A percentile compares a stretch with the other conserved stretches of the same genome.
Evolutionary conservation across 306 rosid species (phyloP).

Genomic region (Vigna unguiculata): DNA sequence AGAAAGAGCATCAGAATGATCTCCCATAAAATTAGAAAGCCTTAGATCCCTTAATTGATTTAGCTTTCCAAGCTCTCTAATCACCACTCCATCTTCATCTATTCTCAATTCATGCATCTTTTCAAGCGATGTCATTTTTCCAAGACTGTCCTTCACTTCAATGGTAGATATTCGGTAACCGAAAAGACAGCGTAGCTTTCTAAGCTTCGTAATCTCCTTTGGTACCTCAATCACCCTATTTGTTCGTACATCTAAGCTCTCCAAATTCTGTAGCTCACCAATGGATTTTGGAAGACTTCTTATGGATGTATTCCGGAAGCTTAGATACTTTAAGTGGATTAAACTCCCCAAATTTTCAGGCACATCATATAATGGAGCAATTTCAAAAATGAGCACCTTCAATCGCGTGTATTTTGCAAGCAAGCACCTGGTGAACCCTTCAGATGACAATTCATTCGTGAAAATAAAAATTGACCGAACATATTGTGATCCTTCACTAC

Average conservation of each 20-base stretch:
- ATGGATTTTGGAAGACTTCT: neutral
- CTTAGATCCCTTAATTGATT: too few relatives aligned
- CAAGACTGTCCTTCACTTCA: neutral
- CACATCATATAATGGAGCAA: accelerated
- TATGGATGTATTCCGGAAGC: neutral
- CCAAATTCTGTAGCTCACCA: neutral
- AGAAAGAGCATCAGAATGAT: too few relatives aligned
- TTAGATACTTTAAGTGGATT: slow-evolving; percentile 9
- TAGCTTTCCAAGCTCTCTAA: too few relatives aligned
- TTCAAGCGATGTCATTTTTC: neutral
- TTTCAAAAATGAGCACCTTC: neutral
- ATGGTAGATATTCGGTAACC: neutral
- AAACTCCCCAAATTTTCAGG: neutral
- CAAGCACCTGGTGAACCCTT: neutral
- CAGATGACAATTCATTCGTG: too few relatives aligned
- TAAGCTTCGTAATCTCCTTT: neutral
- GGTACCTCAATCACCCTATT: accelerated
- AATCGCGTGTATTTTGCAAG: neutral
- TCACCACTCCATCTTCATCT: too few relatives aligned
- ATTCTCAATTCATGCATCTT: too few relatives aligned
- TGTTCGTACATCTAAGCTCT: neutral
- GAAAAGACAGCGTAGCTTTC: slow-evolving; percentile 7
- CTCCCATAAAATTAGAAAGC: accelerated
- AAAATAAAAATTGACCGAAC: neutral
- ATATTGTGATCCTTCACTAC: neutral